Base-by-base conservation (phyloP, 257 asterid genomes). In the Euphrasia confusa region DNA sequence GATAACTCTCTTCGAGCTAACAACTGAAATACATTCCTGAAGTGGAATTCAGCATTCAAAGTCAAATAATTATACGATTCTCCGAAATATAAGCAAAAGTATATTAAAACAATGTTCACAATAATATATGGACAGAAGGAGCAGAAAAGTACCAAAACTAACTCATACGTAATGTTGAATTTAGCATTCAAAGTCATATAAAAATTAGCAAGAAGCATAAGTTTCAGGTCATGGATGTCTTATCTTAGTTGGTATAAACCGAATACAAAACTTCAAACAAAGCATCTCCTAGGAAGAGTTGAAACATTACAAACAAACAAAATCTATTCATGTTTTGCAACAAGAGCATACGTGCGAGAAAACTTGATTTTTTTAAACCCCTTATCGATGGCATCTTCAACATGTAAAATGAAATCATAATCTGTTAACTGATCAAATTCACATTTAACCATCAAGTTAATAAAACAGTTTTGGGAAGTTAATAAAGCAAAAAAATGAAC, bases 1-100 rank as follows among this genome's bases (percentile, higher is more conserved):
- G 90, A 82, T 54, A 93, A 66, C 85, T 93, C 99, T 70, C 99
- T 82, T 68, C 72, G 85, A 21, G 94, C 85, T 78, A 93, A 76
- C 80, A 93, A 72, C 58, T 72, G 79, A 67, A 79, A 82, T 33
- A 89, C 84, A 61, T 89, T 93, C 72, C 88, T 78, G 77, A 78
- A 66, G 75, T 57, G 72, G 70, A 64, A 79, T 60, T 74, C 7
- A 55, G 63, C 69, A 70, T 68, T 58, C 61, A 57, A 68, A 64
- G 35, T 30, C 57, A 70, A 53, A 70, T 27, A 68, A 68, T 47
- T 17, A 4, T 58, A 54, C 9, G 54, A 8, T 26, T 42, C 42
- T 24, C 47, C 0, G 3, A 24, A 35, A 11, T 47, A 21, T 39
- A 42, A 11, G 50, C 11, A 62, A 11, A 53, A 28, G 15, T 15